Percentiles rank a stretch among this genome's conserved stretches.
Evolutionary conservation across 1,139 yeast species (phyloP).

Genomic region (Lodderomyces theae): DNA sequence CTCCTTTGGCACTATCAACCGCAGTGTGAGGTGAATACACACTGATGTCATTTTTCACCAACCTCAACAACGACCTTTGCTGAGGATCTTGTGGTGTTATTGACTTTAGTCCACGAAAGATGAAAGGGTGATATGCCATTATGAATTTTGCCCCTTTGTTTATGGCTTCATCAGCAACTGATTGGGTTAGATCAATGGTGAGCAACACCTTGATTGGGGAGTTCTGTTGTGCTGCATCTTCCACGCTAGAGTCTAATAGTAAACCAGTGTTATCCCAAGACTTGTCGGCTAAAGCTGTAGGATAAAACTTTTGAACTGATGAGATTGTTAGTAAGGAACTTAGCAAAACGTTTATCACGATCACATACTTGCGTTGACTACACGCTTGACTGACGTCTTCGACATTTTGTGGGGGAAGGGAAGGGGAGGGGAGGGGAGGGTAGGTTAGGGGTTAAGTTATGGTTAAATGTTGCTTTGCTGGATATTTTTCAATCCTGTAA

Average conservation of each 20-base stretch:
- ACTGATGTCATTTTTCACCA: constrained; percentile 73
- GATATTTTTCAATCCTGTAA: no score
- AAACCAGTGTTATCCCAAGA: constrained; percentile 96
- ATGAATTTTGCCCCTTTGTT: constrained; percentile 48
- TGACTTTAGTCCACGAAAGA: constrained; percentile 84
- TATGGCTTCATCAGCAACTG: constrained; percentile 86
- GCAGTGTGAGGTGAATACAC: constrained; percentile 97
- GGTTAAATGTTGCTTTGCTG: no score
- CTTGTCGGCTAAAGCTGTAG: constrained; percentile 72
- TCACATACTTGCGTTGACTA: constrained; percentile 45
- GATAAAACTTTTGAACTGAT: constrained; percentile 65
- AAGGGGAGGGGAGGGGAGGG: no score
- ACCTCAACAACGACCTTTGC: constrained; percentile 67
- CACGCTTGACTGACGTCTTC: constrained; percentile 40
- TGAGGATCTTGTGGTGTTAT: constrained; percentile 71
- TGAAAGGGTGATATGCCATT: constrained; percentile 92
- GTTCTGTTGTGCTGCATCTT: constrained; percentile 14
- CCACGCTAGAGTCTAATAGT: constrained; percentile 58
- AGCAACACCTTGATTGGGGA: constrained; percentile 51
- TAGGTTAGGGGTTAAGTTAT: no score
- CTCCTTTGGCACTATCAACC: constrained; percentile 86
- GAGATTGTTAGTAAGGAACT: constrained; percentile 15
- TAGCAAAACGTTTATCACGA: background rate
- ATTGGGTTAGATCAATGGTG: constrained; percentile 79
- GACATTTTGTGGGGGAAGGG: constrained; percentile 30